phyloP scores from a whole-genome alignment of 441 rosid genomes.

The Mallotus japonicus region DNA sequence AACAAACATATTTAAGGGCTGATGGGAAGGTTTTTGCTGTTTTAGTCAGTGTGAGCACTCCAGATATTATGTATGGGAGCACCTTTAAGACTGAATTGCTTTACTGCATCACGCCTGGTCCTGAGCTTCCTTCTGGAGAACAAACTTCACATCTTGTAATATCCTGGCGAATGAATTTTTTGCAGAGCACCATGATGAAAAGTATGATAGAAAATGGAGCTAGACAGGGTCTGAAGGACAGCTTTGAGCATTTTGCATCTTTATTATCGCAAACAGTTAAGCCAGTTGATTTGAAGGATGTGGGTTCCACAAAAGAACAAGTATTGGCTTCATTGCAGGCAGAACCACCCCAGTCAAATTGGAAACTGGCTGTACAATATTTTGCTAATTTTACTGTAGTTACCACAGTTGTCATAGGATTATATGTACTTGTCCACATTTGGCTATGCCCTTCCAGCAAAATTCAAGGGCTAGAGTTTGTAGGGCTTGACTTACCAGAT shows the following conservation, averaged over 20 bases:
- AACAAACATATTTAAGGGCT: conserved; percentile 74
- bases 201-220: conserved; percentile 95
- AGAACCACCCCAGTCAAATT: conserved; percentile 78
- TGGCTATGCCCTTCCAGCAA: conserved; percentile 58
- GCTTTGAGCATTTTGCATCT: conserved; percentile 63
- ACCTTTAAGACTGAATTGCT: conserved; percentile 75
- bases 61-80: conserved; percentile 84
- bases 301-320: conserved; percentile 79
- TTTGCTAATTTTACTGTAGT: conserved; percentile 81
- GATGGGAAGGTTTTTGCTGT: conserved; percentile 70
- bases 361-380: conserved; percentile 78
- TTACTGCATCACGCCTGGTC: conserved; percentile 77
- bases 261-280: conserved; percentile 62
- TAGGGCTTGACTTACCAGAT: conserved; percentile 96
- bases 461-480: conserved; percentile 89
- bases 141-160: conserved; percentile 65
- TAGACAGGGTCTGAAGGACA: conserved; percentile 75
- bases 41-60: conserved; percentile 65
- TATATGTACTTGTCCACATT: conserved; percentile 71
- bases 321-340: conserved; percentile 75
- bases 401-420: conserved; percentile 60
- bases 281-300: conserved; percentile 76
- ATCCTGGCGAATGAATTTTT: conserved; percentile 86
- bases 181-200: conserved; percentile 92
- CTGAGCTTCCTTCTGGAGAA: conserved; percentile 81